Evolutionary conservation across 2,329 filamentous ascomycete species (phyloP).

Genomic region (Gliomastix tumulicola): DNA sequence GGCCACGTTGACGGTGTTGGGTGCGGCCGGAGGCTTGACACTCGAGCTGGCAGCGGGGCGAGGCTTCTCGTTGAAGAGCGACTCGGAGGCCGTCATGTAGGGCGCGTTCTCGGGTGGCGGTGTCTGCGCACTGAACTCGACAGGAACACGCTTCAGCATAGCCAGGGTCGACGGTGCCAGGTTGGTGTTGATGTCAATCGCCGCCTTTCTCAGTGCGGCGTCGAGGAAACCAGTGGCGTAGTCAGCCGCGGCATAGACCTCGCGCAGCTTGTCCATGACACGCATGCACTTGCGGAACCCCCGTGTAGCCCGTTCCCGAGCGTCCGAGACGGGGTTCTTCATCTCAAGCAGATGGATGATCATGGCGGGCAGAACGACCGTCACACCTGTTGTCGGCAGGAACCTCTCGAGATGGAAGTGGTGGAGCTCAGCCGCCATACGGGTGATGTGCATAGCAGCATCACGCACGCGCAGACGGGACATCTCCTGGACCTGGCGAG

Average conservation of each 20-base stretch:
- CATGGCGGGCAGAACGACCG: slow-evolving; percentile 83
- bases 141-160: slow-evolving; percentile 26
- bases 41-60: too few species aligned
- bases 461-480: slow-evolving; percentile 78
- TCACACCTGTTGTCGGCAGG: slow-evolving; percentile 84
- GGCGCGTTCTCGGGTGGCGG: slow-evolving; percentile 46
- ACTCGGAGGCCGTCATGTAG: slow-evolving; percentile 33
- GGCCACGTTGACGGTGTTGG: slow-evolving; percentile 27
- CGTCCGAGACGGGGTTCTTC: slow-evolving; percentile 67
- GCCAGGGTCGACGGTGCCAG: slow-evolving; percentile 20
- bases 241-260: slow-evolving; percentile 90
- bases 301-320: slow-evolving; percentile 65
- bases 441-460: slow-evolving; percentile 78
- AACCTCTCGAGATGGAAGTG: slow-evolving; percentile 66
- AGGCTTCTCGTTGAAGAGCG: slow-evolving; percentile 23
- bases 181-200: slow-evolving; percentile 56
- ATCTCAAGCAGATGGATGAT: slow-evolving; percentile 92
- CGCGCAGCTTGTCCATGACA: slow-evolving; percentile 78
- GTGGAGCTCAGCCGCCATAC: slow-evolving; percentile 72
- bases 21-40: slow-evolving; percentile 23
- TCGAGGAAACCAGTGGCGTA: slow-evolving; percentile 95
- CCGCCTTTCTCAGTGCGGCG: slow-evolving; percentile 80
- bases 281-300: slow-evolving; percentile 91
- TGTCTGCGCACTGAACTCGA: slow-evolving; percentile 34
- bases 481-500: slow-evolving; percentile 69